Evolutionary conservation across 179 eudicot genomes (phyloP), one percentile per base, ranked within the genome.

Genomic region (Pouteria campechiana): DNA sequence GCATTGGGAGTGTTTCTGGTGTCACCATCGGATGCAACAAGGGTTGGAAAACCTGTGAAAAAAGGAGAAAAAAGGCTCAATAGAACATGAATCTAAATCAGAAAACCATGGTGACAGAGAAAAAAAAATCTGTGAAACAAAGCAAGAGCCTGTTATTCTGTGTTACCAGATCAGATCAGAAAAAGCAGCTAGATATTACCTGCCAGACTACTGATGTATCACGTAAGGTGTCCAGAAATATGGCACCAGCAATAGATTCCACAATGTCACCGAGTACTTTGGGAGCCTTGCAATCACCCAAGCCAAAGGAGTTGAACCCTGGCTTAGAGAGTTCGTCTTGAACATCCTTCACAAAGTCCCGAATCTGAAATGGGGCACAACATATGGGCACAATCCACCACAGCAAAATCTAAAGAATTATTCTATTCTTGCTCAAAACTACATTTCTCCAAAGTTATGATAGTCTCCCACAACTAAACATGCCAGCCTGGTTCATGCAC

Each of bases 1-100:
- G 99, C 99, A 92, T 92, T 2, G 99, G 99, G 44, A 92, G 89
- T 14, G 99, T 92, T 54, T 92, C 99, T 18, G 96, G 99, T 37
- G 99, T 92, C 44, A 92, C 96, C 83, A 92, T 87, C 24, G 99
- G 99, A 58, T 92, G 72, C 76, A 92, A 48, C 58, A 92, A 65
- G 17, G 99, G 99, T 71, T 92, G 79, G 39, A 92, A 92, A 12
- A 80, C 94, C 97, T 89, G 67, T 24, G 44, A 44, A 19, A 6
- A 54, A 27, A 38, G 22, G 33, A n/a, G n/a, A n/a, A n/a, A n/a
- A n/a, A n/a, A 29, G 50, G 29, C 32, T 15, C 7, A 9, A 11
- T 6, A 11, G 34, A 36, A 14, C 1, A 15, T 18, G 5, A 21
- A 21, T 7, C 25, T 18, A 18, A n/a, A 21, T 5, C 32, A 5